Conservation (phyloP, 352 stramenopile species). For the Globisporangium barbulae region DNA sequence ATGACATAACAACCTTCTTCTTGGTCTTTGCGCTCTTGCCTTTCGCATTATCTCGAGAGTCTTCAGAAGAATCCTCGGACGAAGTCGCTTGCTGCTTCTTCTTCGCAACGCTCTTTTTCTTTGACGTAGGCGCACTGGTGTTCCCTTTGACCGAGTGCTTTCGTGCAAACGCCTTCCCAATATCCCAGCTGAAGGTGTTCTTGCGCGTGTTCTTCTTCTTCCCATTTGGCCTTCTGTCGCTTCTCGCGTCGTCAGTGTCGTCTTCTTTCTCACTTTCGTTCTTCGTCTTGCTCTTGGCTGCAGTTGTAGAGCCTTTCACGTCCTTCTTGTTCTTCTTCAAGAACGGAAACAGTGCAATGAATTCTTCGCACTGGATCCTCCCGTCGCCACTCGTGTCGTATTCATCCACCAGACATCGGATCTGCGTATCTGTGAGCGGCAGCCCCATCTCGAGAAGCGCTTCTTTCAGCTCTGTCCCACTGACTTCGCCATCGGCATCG, state of each 20-base stretch:
- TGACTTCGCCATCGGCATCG: slow-evolving; percentile 53
- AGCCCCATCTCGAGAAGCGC: slow-evolving; percentile 60
- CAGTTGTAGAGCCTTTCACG: background rate
- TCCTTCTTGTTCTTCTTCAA: background rate
- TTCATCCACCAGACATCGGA: slow-evolving; percentile 55
- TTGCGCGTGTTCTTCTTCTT: slow-evolving; percentile 49
- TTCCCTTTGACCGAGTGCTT: slow-evolving; percentile 34
- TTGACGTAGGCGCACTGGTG: slow-evolving; percentile 3
- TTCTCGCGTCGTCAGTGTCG: slow-evolving; percentile 7
- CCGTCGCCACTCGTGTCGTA: slow-evolving; percentile 63
- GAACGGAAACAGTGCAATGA: slow-evolving; percentile 42
- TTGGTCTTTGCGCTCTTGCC: slow-evolving; percentile 1
- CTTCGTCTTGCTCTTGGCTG: slow-evolving; percentile 8
- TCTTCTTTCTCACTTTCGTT: slow-evolving; percentile 8
- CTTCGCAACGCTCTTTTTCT: slow-evolving; percentile 7
- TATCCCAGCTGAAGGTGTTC: slow-evolving; percentile 74
- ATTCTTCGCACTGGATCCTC: slow-evolving; percentile 60
- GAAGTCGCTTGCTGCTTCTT: slow-evolving; percentile 13
- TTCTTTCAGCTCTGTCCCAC: slow-evolving; percentile 47
- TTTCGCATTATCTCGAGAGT: background rate
- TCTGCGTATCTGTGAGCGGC: slow-evolving; percentile 62
- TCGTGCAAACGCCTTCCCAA: slow-evolving; percentile 59
- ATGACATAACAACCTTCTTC: background rate
- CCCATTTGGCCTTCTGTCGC: slow-evolving; percentile 4
- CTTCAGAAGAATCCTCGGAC: slow-evolving; percentile 13